A percentile compares a stretch with the other conserved stretches of the same genome.
Evolutionary conservation across 176 grass and related monocot genomes (phyloP).

Genomic region (Ampelocalamus luodianensis): DNA sequence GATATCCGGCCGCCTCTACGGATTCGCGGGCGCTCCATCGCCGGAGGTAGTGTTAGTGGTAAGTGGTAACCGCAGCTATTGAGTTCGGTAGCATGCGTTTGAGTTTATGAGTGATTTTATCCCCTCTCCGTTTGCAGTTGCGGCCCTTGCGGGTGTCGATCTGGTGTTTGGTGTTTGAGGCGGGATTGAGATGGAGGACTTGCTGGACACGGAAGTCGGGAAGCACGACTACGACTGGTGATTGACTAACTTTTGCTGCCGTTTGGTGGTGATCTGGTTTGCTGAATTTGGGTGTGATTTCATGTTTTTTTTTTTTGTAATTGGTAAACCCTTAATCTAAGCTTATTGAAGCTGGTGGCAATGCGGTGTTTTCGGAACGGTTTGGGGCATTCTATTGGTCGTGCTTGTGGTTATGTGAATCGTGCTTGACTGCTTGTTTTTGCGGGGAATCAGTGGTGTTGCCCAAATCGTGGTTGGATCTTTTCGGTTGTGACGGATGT

Average conservation of each 20-base stretch:
- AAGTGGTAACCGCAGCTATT: background rate
- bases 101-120: background rate
- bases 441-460: background rate
- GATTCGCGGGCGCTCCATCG: slow-evolving; percentile 20
- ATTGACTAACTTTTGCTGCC: slow-evolving; percentile 13
- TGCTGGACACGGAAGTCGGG: slow-evolving; percentile 83
- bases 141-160: slow-evolving; percentile 15
- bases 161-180: background rate
- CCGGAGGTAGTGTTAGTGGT: background rate
- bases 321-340: background rate
- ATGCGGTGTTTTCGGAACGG: slow-evolving; percentile 22
- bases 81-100: background rate
- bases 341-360: background rate
- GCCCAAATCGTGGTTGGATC: background rate
- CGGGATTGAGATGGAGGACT: slow-evolving; percentile 66
- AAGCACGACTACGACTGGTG: slow-evolving; percentile 99
- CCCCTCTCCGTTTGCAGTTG: background rate
- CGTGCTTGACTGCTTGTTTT: background rate
- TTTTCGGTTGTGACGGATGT: background rate
- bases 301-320: background rate
- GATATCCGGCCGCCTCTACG: background rate
- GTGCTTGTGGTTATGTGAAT: background rate
- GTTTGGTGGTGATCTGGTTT: background rate
- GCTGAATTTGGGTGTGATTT: background rate
- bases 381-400: background rate